A percentile compares a stretch with the other conserved stretches of the same genome.
Conservation (phyloP, 805 yeast species). For the Saccharomycodes ludwigii region DNA sequence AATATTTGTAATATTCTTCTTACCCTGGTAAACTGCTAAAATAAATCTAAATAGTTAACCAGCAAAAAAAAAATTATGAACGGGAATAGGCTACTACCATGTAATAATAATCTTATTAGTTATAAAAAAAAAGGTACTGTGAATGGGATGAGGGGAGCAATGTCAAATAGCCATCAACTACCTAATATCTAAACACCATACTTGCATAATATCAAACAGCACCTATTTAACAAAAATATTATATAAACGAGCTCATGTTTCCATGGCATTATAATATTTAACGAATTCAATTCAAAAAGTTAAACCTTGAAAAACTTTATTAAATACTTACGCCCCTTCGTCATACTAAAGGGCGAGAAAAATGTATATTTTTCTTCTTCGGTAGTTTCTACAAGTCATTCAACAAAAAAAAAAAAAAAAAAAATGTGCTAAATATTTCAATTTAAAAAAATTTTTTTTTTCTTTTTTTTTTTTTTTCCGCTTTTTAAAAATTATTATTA, state of each 20-base stretch:
- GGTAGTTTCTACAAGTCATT: too few species aligned
- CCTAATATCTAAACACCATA: constrained; percentile 58
- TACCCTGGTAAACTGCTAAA: constrained; percentile 63
- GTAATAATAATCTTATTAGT: too few species aligned
- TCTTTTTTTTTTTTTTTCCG: too few species aligned
- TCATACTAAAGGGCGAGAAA: too few species aligned
- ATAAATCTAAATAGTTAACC: constrained; percentile 78
- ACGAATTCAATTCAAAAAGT: too few species aligned
- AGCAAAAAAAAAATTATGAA: constrained; percentile 83
- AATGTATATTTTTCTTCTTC: too few species aligned
- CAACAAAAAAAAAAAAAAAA: constrained; percentile 47
- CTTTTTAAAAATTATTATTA: too few species aligned
- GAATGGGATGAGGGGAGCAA: constrained; percentile 71
- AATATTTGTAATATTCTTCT: constrained; percentile 64
- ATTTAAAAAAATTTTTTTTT: constrained; percentile 17
- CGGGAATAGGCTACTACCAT: constrained; percentile 74
- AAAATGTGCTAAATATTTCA: constrained; percentile 35
- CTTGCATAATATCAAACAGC: constrained; percentile 42
- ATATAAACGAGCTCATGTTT: too few species aligned
- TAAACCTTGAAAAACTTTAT: too few species aligned
- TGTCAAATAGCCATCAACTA: constrained; percentile 85
- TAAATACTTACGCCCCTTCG: too few species aligned
- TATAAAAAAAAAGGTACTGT: constrained; percentile 96
- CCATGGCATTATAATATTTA: too few species aligned
- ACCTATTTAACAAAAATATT: constrained; percentile 39